phyloP scores from a whole-genome alignment of 805 yeast genomes.

The Nematodospora valgi region DNA sequence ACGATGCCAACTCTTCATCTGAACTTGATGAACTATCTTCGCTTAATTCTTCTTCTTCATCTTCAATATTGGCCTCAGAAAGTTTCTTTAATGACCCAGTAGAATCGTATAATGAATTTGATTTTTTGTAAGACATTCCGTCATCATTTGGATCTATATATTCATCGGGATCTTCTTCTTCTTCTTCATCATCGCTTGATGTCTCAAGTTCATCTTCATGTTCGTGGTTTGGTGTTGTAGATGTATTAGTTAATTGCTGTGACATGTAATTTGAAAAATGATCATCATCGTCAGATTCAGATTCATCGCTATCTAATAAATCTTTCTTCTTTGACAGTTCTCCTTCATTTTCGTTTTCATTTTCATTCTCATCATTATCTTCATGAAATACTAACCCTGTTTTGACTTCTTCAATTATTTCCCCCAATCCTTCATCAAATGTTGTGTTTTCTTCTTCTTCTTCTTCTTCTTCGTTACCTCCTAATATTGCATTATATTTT shows the following conservation, averaged over 20 bases:
- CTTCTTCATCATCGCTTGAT: conserved; percentile 20
- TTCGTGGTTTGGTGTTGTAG: conserved; percentile 11
- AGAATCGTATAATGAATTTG: conserved; percentile 59
- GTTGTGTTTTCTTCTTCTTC: conserved; percentile 24
- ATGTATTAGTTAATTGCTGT: conserved; percentile 58
- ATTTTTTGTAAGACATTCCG: conserved; percentile 68
- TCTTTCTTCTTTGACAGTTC: conserved; percentile 4
- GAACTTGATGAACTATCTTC: conserved; percentile 30
- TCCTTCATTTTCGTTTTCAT: no score
- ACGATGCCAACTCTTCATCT: conserved; percentile 11
- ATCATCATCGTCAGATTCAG: conserved; percentile 42
- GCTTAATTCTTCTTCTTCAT: conserved; percentile 13
- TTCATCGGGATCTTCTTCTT: conserved; percentile 55
- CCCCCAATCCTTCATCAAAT: conserved; percentile 36
- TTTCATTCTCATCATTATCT: conserved; percentile 27
- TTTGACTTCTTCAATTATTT: conserved; percentile 35
- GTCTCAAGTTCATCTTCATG: conserved; percentile 20
- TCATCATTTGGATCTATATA: conserved; percentile 81
- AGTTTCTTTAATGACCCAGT: conserved; percentile 18
- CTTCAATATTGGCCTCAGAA: conserved; percentile 17
- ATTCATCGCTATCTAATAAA: conserved; percentile 24
- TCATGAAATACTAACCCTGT: conserved; percentile 25
- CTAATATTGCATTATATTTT: conserved; percentile 89
- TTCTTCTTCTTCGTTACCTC: conserved; percentile 64
- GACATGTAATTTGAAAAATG: conserved; percentile 74